Conservation (phyloP, 2,329 filamentous ascomycete species). For the Verticillium isaacii region DNA sequence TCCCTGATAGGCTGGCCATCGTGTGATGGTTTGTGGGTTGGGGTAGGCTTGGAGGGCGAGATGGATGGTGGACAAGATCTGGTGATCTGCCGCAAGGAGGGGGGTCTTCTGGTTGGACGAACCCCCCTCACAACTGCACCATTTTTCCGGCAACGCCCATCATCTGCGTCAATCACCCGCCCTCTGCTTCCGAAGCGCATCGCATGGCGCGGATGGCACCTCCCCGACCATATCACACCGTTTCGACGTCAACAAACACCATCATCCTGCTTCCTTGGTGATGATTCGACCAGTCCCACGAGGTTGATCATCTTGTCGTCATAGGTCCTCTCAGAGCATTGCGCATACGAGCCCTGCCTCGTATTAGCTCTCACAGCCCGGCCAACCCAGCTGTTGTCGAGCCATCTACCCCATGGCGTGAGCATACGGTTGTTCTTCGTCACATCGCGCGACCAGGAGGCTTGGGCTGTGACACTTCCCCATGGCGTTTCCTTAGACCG, state of each 20-base stretch:
- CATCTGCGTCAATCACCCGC: slow-evolving; percentile 10
- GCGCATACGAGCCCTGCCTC: no score
- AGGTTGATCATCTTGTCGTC: no score
- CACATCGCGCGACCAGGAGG: neutral
- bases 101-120: neutral
- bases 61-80: slow-evolving; percentile 3
- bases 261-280: no score
- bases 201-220: neutral
- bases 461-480: neutral
- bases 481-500: neutral
- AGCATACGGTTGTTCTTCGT: neutral
- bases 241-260: no score
- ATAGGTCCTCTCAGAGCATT: no score
- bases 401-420: neutral
- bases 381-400: neutral
- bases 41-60: slow-evolving; percentile 7
- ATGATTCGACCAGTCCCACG: no score
- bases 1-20: slow-evolving; percentile 2
- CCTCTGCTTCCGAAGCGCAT: neutral
- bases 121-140: slow-evolving; percentile 6
- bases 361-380: no score
- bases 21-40: slow-evolving; percentile 9
- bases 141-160: slow-evolving; percentile 11
- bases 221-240: no score
- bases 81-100: slow-evolving; percentile 11